Evolutionary conservation across 1,284 basidiomycete species (phyloP), one percentile per base, ranked within the genome.

Genomic region (Ceratobasidium sp.): DNA sequence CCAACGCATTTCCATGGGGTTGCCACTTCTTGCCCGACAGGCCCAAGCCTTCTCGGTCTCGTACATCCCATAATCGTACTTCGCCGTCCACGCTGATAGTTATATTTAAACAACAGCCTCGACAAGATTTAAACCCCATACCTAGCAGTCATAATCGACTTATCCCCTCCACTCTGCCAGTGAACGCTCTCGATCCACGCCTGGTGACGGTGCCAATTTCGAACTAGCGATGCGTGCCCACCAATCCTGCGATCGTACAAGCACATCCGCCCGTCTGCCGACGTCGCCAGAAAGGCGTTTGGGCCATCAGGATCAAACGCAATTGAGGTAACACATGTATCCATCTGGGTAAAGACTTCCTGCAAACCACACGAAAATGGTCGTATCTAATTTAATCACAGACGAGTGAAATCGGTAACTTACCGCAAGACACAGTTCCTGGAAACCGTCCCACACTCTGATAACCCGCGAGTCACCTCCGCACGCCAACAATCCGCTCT

Each of bases 401-500:
- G 59, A 81, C 50, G 46, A 78, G 20, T 64, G 28, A 9, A 56
- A 42, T 38, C 56, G 38, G 33, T 48, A 67, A 82, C 92, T 82
- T 81, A 96, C 95, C 85, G 94, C 85, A 48, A 94, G 87, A 82
- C 94, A 92, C 28, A 91, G 91, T 85, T 99, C 97, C 15, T 95
- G 93, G 81, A 96, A 93, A 13, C 96, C 97, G 84, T 99, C 97
- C 98, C 98, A 99, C 0, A 97, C 89, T 70, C 96, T 90, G 78
- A 99, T 93, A 48, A 93, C 92, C 77, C 92, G 91, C 67, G 95
- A 94, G 84, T 99, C 97, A 7, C 98, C 98, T 12, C 95, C 95
- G 13, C 96, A 93, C 15, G 98, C 87, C 44, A 99, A 86, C 54
- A 92, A 91, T 0, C 97, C 98, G 42, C 92, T 90, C 5, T 90